phyloP scores from a whole-genome alignment of 2,329 filamentous ascomycete genomes.

The Stemphylium lycopersici region DNA sequence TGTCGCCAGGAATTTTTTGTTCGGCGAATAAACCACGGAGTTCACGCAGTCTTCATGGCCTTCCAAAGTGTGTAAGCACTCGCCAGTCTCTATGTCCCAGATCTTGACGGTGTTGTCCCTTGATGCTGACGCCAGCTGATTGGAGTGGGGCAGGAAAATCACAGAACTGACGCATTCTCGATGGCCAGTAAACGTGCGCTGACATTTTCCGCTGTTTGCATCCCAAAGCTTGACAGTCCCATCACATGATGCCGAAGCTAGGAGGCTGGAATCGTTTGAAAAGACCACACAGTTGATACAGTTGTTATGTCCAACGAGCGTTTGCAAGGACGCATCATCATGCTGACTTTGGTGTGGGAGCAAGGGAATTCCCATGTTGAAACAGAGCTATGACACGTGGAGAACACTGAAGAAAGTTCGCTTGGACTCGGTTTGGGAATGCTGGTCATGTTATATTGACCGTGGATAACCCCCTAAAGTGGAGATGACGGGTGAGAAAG shows the following conservation, averaged over 20 bases:
- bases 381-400: neutral
- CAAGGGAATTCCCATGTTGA: neutral
- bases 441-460: too few relatives aligned
- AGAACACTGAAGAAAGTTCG: neutral
- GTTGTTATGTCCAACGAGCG: neutral
- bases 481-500: too few relatives aligned
- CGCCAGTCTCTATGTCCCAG: slow-evolving; percentile 15
- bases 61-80: slow-evolving; percentile 15
- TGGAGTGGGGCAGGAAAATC: slow-evolving; percentile 27
- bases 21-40: slow-evolving; percentile 26
- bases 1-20: slow-evolving; percentile 24
- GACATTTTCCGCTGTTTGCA: slow-evolving; percentile 3
- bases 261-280: neutral
- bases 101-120: slow-evolving; percentile 3
- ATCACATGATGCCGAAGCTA: neutral
- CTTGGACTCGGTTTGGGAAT: too few relatives aligned
- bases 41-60: slow-evolving; percentile 16
- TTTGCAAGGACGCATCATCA: neutral
- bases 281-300: neutral
- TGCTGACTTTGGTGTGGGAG: neutral
- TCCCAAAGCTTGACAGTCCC: slow-evolving; percentile 3
- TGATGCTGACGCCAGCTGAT: neutral
- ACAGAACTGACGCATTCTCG: slow-evolving; percentile 13
- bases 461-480: too few relatives aligned
- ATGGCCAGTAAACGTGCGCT: slow-evolving; percentile 21